Conservation (phyloP, 75 land plant species). For the Isoetes taiwanensis region DNA sequence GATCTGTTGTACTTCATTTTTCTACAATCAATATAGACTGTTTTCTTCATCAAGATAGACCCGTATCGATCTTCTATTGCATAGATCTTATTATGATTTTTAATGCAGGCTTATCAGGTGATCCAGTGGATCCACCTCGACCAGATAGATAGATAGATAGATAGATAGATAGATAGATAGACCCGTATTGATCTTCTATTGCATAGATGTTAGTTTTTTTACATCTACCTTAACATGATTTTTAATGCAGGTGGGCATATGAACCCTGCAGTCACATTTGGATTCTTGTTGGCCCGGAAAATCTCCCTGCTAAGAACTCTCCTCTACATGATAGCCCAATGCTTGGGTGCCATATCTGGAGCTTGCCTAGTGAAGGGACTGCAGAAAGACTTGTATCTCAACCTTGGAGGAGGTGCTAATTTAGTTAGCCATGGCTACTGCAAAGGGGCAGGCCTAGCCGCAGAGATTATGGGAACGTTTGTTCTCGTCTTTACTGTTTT, state of each 20-base stretch:
- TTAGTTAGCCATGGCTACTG: conserved; percentile 25
- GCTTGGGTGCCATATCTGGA: conserved; percentile 44
- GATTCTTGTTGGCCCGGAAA: conserved; percentile 41
- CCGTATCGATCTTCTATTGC: too few species aligned
- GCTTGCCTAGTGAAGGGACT: conserved; percentile 43
- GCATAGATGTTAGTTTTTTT: too few species aligned
- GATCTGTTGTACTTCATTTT: too few species aligned
- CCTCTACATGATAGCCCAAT: conserved; percentile 41
- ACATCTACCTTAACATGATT: too few species aligned
- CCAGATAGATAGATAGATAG: too few species aligned
- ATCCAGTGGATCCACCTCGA: too few species aligned
- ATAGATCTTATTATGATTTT: too few species aligned
- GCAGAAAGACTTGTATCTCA: conserved; percentile 15
- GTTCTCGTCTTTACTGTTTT: conserved; percentile 48
- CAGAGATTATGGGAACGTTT: conserved; percentile 58
- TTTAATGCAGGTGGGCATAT: conserved; percentile 40
- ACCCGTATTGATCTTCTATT: too few species aligned
- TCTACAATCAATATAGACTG: too few species aligned
- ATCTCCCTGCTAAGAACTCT: conserved; percentile 37
- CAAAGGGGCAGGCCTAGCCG: conserved; percentile 29
- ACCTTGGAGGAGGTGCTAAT: conserved; percentile 46
- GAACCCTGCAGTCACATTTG: conserved; percentile 60
- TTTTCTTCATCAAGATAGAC: too few species aligned
- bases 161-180: too few species aligned
- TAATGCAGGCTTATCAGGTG: too few species aligned